A percentile compares a stretch with the other conserved stretches of the same genome.
Conservation (phyloP, 2,329 filamentous ascomycete species). For the Ramichloridium luteum region DNA sequence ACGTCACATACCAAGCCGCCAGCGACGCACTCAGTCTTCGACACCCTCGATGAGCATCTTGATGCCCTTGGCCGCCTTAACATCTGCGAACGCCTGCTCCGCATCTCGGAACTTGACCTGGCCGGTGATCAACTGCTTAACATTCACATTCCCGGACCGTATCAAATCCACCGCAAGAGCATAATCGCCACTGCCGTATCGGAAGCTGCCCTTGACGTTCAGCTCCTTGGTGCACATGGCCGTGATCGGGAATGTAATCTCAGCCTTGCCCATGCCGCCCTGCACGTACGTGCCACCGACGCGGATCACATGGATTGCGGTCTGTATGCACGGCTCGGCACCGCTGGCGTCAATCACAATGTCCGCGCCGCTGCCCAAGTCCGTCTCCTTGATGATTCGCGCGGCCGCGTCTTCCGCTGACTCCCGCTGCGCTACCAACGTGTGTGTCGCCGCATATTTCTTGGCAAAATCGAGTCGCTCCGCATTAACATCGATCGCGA, state of each 20-base stretch:
- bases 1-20: too few species aligned
- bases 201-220: slow-evolving; percentile 74
- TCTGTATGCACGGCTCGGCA: slow-evolving; percentile 38
- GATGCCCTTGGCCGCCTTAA: slow-evolving; percentile 71
- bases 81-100: slow-evolving; percentile 75
- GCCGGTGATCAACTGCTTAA: slow-evolving; percentile 68
- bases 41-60: slow-evolving; percentile 42
- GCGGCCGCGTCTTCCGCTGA: slow-evolving; percentile 60
- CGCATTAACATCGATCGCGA: slow-evolving; percentile 79
- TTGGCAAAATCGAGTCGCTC: slow-evolving; percentile 67
- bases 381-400: slow-evolving; percentile 51
- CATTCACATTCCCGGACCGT: slow-evolving; percentile 53
- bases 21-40: too few species aligned
- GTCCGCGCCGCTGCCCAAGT: slow-evolving; percentile 42
- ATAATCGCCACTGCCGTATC: slow-evolving; percentile 83
- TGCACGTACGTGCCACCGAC: slow-evolving; percentile 45
- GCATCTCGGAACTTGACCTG: slow-evolving; percentile 70
- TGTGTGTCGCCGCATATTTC: slow-evolving; percentile 59
- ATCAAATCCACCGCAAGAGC: slow-evolving; percentile 70
- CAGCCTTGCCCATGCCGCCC: slow-evolving; percentile 76
- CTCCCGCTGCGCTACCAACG: slow-evolving; percentile 49
- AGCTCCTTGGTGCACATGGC: slow-evolving; percentile 82
- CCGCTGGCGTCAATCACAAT: slow-evolving; percentile 38
- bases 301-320: slow-evolving; percentile 36
- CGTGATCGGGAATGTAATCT: slow-evolving; percentile 88